Percentiles rank a stretch among this genome's conserved stretches.
phyloP scores from a whole-genome alignment of 2,329 filamentous ascomycete species.

The Sporothrix sp. region DNA sequence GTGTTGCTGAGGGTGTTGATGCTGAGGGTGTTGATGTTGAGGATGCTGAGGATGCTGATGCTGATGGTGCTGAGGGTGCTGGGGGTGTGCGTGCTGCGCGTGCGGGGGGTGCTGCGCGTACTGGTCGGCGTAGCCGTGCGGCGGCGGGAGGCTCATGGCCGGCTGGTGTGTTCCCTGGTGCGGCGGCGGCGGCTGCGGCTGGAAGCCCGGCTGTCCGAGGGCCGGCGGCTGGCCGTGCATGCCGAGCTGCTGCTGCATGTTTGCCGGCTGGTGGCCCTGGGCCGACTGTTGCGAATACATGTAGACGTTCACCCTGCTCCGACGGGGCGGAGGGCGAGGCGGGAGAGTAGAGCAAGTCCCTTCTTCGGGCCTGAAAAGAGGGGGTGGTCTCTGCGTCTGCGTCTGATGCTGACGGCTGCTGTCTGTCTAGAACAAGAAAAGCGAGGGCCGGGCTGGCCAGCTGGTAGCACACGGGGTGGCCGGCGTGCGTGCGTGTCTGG shows the following conservation, averaged over 20 bases:
- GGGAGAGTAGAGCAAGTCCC: not conserved
- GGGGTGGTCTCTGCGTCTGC: not conserved
- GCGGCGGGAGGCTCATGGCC: conserved; percentile 16
- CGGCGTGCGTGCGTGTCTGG: too few relatives aligned
- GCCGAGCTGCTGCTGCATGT: conserved; percentile 15
- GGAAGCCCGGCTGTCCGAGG: conserved; percentile 12
- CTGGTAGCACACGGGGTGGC: too few relatives aligned
- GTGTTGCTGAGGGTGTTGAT: not conserved
- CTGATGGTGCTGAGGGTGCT: not conserved
- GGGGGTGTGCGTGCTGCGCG: not conserved
- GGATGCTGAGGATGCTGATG: not conserved
- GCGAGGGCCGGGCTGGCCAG: too few relatives aligned
- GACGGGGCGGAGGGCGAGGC: not conserved
- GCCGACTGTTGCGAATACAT: conserved; percentile 13
- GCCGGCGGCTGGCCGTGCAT: conserved; percentile 17
- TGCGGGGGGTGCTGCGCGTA: conserved; percentile 14
- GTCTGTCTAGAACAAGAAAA: too few relatives aligned
- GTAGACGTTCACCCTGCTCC: conserved; percentile 14
- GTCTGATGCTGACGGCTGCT: too few relatives aligned
- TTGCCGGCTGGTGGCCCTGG: conserved; percentile 14
- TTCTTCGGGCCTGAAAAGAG: not conserved
- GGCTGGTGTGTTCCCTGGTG: conserved; percentile 12
- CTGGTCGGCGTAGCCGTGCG: conserved; percentile 15
- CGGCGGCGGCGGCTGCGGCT: conserved; percentile 9
- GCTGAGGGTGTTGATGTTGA: not conserved